Percentiles rank a stretch among this genome's conserved stretches.
These are phyloP conservation scores for Penicillium robsamsonii DNA, from an alignment of 495 filamentous ascomycete genomes.

Conservation along the genomic window DNA sequence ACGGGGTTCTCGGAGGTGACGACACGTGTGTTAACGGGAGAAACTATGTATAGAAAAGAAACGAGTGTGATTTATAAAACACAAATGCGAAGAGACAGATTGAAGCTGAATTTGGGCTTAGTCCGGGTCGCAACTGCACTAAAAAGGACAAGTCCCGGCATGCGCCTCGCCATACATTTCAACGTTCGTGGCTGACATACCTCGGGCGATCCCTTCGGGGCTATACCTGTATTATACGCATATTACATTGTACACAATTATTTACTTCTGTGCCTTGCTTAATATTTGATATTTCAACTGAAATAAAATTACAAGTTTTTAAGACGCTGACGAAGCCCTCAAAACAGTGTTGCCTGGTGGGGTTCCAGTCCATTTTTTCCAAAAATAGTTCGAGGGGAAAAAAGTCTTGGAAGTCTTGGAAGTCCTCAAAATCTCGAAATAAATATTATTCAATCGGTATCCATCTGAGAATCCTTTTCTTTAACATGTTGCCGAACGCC, in stretches of 20 bases:
- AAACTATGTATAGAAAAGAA: not conserved
- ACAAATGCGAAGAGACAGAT: not conserved
- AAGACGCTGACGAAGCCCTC: slow-evolving; percentile 19
- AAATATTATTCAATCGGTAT: slow-evolving; percentile 41
- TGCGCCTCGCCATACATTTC: not conserved
- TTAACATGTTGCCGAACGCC: slow-evolving; percentile 77
- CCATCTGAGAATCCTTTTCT: slow-evolving; percentile 45
- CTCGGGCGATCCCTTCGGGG: not conserved
- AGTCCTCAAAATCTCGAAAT: not conserved
- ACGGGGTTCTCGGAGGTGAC: slow-evolving; percentile 11
- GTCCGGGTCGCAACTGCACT: slow-evolving; percentile 13
- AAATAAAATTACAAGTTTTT: not conserved
- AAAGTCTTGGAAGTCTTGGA: not conserved
- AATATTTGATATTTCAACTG: not conserved
- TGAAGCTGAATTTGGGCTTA: not conserved
- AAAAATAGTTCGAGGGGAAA: slow-evolving; percentile 25
- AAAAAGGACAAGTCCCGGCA: slow-evolving; percentile 2
- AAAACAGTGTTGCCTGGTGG: slow-evolving; percentile 26
- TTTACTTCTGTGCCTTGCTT: not conserved
- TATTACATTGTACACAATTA: too few relatives aligned
- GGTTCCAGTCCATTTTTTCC: slow-evolving; percentile 13
- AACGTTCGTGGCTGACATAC: not conserved
- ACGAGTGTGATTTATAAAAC: not conserved
- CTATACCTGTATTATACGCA: not conserved
- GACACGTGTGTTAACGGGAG: slow-evolving; percentile 11